These are phyloP conservation scores for Anthracocystis walkeri DNA, from an alignment of 1,284 basidiomycete genomes.

Conservation along the genomic window DNA sequence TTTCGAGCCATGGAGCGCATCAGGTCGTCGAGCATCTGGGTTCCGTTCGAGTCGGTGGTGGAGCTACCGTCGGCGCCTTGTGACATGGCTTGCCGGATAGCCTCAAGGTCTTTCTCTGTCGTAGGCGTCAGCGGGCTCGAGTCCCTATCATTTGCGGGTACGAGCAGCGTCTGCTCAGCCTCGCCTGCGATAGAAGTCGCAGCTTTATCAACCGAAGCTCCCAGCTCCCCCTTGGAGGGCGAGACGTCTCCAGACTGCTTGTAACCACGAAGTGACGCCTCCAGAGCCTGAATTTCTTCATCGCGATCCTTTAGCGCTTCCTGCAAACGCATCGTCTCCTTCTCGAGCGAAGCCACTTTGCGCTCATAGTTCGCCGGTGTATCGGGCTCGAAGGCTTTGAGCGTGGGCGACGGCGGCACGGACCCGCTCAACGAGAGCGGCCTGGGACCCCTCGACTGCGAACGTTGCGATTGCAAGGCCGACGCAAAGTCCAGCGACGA, in stretches of 20 bases:
- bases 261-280: slow-evolving; percentile 30
- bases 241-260: slow-evolving; percentile 4
- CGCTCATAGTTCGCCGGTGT: slow-evolving; percentile 61
- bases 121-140: slow-evolving; percentile 34
- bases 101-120: slow-evolving; percentile 45
- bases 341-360: slow-evolving; percentile 59
- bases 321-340: slow-evolving; percentile 59
- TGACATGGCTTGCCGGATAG: slow-evolving; percentile 38
- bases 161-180: slow-evolving; percentile 6
- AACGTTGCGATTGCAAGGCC: slow-evolving; percentile 40
- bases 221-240: slow-evolving; percentile 12
- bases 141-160: background rate
- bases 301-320: slow-evolving; percentile 62
- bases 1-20: slow-evolving; percentile 87
- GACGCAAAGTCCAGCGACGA: slow-evolving; percentile 55
- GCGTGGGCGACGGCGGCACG: slow-evolving; percentile 56
- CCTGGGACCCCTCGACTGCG: slow-evolving; percentile 43
- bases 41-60: slow-evolving; percentile 20
- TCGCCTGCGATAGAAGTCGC: slow-evolving; percentile 1
- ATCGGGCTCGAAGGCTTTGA: slow-evolving; percentile 49
- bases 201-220: background rate
- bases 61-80: slow-evolving; percentile 1
- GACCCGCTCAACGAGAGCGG: slow-evolving; percentile 57
- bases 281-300: slow-evolving; percentile 56
- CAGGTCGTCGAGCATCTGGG: slow-evolving; percentile 51